Percentiles rank a stretch among this genome's conserved stretches.
Evolutionary conservation across 768 basidiomycete genomes (phyloP).

Genomic region (Naganishia vaughanmartiniae): DNA sequence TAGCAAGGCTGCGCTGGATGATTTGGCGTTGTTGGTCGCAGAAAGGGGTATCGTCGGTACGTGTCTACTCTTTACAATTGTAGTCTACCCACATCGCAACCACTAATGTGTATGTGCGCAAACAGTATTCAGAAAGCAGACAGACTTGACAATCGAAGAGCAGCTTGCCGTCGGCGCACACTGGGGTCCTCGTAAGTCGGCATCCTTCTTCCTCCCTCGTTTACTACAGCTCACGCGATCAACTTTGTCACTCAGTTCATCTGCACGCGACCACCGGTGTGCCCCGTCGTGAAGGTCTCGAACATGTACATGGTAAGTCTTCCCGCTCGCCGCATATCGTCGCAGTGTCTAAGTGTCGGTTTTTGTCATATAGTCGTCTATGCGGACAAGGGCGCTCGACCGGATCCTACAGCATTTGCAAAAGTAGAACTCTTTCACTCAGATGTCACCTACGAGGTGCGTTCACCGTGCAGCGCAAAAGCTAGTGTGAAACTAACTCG

Average conservation of each 20-base stretch:
- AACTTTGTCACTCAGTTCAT: conserved; percentile 59
- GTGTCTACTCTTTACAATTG: conserved; percentile 3
- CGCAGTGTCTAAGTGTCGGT: neutral
- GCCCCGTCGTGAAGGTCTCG: conserved; percentile 63
- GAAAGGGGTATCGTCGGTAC: conserved; percentile 49
- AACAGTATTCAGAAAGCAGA: conserved; percentile 48
- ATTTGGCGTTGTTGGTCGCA: conserved; percentile 49
- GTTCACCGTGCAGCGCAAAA: neutral
- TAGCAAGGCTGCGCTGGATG: conserved; percentile 45
- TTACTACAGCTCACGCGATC: neutral
- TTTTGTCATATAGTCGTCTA: conserved; percentile 41
- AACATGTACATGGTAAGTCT: conserved; percentile 45
- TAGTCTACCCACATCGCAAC: neutral
- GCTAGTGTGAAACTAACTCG: neutral
- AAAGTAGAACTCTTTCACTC: conserved; percentile 78
- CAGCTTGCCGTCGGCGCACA: conserved; percentile 46
- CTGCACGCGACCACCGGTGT: conserved; percentile 79
- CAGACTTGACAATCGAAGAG: conserved; percentile 42
- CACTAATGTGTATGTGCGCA: neutral
- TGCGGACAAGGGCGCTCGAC: conserved; percentile 48
- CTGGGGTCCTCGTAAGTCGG: conserved; percentile 42
- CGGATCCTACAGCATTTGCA: conserved; percentile 60
- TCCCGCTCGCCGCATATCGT: neutral
- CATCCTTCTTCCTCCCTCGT: neutral
- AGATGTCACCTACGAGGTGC: conserved; percentile 75